phyloP scores from a whole-genome alignment of 1,139 yeast species.

The Taphrina confusa region DNA sequence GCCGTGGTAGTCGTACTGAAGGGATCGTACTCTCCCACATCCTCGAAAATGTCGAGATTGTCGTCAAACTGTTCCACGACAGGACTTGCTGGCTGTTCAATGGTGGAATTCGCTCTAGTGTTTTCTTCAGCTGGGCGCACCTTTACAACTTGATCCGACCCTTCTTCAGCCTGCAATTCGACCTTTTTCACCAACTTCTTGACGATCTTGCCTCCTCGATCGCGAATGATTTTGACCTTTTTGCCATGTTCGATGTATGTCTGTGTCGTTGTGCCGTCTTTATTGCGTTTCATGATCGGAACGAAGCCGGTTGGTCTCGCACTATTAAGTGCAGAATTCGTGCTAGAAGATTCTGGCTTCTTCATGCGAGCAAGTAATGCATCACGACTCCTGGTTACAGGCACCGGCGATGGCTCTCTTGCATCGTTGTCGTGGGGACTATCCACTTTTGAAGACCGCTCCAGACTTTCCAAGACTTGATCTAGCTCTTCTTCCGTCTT shows the following conservation, averaged over 20 bases:
- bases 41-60: constrained; percentile 5
- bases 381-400: neutral
- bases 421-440: neutral
- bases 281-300: constrained; percentile 4
- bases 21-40: constrained; percentile 15
- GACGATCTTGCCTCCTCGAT: constrained; percentile 10
- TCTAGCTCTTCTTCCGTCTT: constrained; percentile 27
- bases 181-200: constrained; percentile 22
- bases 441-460: neutral
- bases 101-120: neutral
- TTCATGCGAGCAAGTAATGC: neutral
- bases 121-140: neutral
- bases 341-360: neutral
- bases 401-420: neutral
- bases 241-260: constrained; percentile 8
- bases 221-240: constrained; percentile 26
- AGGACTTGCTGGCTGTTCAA: neutral
- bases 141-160: neutral
- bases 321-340: too few relatives aligned
- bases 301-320: neutral
- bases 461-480: constrained; percentile 8
- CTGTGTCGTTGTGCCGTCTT: constrained; percentile 21
- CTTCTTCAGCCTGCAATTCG: neutral
- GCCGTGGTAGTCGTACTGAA: neutral
- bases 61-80: neutral